A percentile compares a stretch with the other conserved stretches of the same genome.
Conservation (phyloP, 257 asterid genomes). For the Solanum corneliomulleri region DNA sequence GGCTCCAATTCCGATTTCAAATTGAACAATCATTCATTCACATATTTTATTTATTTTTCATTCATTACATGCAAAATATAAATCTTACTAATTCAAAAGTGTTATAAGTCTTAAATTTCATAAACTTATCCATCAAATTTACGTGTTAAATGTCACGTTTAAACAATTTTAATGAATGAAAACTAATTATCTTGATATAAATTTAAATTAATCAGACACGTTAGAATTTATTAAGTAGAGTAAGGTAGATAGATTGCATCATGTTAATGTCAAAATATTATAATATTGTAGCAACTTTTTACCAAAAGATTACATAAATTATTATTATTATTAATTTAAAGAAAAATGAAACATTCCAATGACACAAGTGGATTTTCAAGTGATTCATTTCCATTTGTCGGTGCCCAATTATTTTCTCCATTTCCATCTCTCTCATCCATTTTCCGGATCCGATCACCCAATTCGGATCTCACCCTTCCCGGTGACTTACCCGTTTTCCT, state of each 20-base stretch:
- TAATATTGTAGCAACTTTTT: neutral
- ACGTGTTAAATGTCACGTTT: neutral
- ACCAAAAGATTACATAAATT: neutral
- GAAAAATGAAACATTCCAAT: conserved; percentile 85
- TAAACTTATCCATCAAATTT: neutral
- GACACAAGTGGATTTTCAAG: conserved; percentile 94
- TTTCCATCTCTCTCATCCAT: conserved; percentile 10
- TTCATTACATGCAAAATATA: neutral
- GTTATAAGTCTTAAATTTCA: too few relatives aligned
- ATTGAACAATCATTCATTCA: neutral
- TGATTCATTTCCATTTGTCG: conserved; percentile 41
- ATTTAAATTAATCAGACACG: neutral
- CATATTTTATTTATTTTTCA: neutral
- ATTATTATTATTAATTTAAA: conserved; percentile 7
- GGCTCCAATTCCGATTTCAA: neutral
- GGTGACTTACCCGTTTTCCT: conserved; percentile 56
- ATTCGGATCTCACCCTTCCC: conserved; percentile 44
- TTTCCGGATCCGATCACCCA: conserved; percentile 30
- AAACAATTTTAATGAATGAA: neutral
- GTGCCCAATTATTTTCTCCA: conserved; percentile 25
- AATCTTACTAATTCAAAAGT: too few relatives aligned
- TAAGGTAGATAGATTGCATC: neutral
- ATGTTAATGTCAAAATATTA: neutral
- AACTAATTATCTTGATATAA: neutral
- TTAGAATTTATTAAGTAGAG: too few relatives aligned